Percentiles rank a stretch among this genome's conserved stretches.
These are phyloP conservation scores for Lactifluus volemus DNA, from an alignment of 768 basidiomycete species.

Conservation along the genomic window DNA sequence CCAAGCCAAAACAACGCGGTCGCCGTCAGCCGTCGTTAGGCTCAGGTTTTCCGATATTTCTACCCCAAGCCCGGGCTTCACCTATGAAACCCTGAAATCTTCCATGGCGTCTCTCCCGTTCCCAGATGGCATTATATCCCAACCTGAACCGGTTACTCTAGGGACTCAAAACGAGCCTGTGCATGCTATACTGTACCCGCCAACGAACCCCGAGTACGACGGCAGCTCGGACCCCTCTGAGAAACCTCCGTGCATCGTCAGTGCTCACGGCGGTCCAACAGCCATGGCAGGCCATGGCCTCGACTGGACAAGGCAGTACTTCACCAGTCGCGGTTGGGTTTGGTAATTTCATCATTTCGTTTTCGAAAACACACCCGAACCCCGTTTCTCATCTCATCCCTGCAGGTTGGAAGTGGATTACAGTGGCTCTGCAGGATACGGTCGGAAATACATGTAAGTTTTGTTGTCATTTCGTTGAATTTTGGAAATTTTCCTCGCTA, in stretches of 20 bases:
- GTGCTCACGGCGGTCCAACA: constrained; percentile 38
- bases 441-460: constrained; percentile 49
- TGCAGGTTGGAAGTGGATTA: constrained; percentile 67
- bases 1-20: neutral
- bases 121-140: constrained; percentile 7
- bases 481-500: neutral
- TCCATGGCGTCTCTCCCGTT: constrained; percentile 2
- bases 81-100: neutral
- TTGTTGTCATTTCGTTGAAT: neutral
- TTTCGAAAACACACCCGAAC: neutral
- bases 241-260: constrained; percentile 14
- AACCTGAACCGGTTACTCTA: constrained; percentile 1
- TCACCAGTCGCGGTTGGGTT: constrained; percentile 33
- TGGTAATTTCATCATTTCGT: constrained; percentile 35
- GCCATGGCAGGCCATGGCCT: constrained; percentile 37
- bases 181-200: constrained; percentile 2
- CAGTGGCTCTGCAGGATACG: constrained; percentile 67
- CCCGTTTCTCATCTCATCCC: constrained; percentile 17
- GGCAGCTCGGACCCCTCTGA: neutral
- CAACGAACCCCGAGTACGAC: constrained; percentile 6
- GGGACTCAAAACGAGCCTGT: neutral
- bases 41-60: neutral
- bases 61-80: neutral
- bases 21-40: neutral
- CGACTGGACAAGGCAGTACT: constrained; percentile 33